Conservation (phyloP, 495 filamentous ascomycete genomes). For the Penicillium coprophilum region DNA sequence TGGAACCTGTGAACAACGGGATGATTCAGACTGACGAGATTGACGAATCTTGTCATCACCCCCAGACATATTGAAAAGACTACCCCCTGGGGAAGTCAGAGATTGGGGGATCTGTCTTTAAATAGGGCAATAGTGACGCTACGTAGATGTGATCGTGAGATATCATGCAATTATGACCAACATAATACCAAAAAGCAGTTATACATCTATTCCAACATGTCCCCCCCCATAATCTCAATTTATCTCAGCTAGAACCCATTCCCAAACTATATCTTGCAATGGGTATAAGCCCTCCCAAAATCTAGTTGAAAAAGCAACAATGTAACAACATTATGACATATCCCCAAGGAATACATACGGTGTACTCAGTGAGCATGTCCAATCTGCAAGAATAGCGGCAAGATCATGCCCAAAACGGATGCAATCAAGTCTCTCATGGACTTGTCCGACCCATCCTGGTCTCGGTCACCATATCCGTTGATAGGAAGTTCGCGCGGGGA, state of each 20-base stretch:
- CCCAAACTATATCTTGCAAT: conserved; percentile 2
- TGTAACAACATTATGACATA: background rate
- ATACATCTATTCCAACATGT: conserved; percentile 22
- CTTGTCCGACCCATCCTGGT: conserved; percentile 42
- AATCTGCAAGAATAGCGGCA: conserved; percentile 86
- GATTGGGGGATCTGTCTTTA: conserved; percentile 17
- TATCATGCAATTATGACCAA: conserved; percentile 37
- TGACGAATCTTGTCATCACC: conserved; percentile 43
- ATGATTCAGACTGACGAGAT: conserved; percentile 39
- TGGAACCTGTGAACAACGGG: conserved; percentile 23
- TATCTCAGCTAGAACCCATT: conserved; percentile 3
- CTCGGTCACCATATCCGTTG: conserved; percentile 69
- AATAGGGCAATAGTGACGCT: conserved; percentile 31
- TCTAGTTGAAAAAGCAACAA: background rate
- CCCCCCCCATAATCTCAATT: conserved; percentile 5
- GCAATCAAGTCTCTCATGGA: conserved; percentile 60
- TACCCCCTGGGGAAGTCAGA: background rate
- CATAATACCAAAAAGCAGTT: conserved; percentile 10
- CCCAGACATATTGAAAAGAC: conserved; percentile 19
- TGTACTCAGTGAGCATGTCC: conserved; percentile 79
- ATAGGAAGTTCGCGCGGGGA: conserved; percentile 50
- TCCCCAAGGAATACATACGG: conserved; percentile 5
- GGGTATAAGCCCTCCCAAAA: conserved; percentile 8
- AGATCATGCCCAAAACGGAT: conserved; percentile 82
- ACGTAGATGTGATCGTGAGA: conserved; percentile 38